phyloP scores from a whole-genome alignment of 805 yeast genomes.

The Tetrapisispora fleetii region DNA sequence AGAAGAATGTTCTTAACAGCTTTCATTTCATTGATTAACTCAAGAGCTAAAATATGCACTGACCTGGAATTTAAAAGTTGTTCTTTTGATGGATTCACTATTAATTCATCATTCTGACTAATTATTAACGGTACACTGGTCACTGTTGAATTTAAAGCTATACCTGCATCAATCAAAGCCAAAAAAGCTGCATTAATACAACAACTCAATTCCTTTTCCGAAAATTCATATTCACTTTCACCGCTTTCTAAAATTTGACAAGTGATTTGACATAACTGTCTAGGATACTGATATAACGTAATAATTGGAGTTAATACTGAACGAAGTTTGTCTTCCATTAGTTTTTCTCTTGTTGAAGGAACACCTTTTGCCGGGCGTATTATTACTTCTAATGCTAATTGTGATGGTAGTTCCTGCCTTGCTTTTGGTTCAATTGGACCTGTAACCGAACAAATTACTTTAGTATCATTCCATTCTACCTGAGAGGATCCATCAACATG shows the following conservation, averaged over 20 bases:
- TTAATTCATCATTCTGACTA: slow-evolving; percentile 23
- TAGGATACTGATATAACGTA: slow-evolving; percentile 57
- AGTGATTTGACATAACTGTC: slow-evolving; percentile 64
- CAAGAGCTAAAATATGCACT: slow-evolving; percentile 57
- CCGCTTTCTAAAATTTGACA: slow-evolving; percentile 50
- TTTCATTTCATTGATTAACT: slow-evolving; percentile 35
- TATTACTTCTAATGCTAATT: slow-evolving; percentile 65
- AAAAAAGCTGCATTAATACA: slow-evolving; percentile 64
- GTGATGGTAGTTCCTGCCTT: slow-evolving; percentile 76
- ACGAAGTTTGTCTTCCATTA: slow-evolving; percentile 61
- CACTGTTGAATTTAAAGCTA: slow-evolving; percentile 56
- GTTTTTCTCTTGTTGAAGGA: slow-evolving; percentile 63
- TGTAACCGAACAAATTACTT: slow-evolving; percentile 64
- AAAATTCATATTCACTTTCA: slow-evolving; percentile 19
- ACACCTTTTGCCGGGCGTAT: slow-evolving; percentile 74
- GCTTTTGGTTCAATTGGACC: slow-evolving; percentile 86
- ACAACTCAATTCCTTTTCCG: slow-evolving; percentile 49
- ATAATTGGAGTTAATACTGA: slow-evolving; percentile 52
- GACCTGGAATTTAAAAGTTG: slow-evolving; percentile 40
- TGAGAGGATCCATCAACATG: slow-evolving; percentile 79
- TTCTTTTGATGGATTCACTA: slow-evolving; percentile 38
- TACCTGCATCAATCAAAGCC: slow-evolving; percentile 74
- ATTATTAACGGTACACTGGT: slow-evolving; percentile 45
- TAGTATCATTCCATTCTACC: slow-evolving; percentile 40
- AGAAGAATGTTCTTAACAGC: slow-evolving; percentile 48